A percentile compares a stretch with the other conserved stretches of the same genome.
These are phyloP conservation scores for Paratinospora sagittata DNA, from an alignment of 164 flowering plant species.

Conservation along the genomic window DNA sequence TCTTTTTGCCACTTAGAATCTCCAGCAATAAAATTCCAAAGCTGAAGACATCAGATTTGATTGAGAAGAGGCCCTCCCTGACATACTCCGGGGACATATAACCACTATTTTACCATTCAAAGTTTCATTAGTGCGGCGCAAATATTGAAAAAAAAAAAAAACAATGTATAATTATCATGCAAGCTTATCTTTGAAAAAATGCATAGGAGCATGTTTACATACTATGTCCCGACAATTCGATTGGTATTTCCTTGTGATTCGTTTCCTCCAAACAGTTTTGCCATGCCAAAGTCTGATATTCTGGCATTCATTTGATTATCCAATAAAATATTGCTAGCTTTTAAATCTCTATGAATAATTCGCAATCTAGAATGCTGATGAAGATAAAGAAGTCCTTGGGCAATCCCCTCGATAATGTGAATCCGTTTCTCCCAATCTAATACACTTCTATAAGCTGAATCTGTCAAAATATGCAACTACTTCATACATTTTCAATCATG, in stretches of 20 bases:
- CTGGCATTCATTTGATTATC: conserved; percentile 1
- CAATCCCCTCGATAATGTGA: background rate
- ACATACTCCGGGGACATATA: too few species aligned
- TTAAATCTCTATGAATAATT: conserved; percentile 10
- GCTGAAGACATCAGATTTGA: too few species aligned
- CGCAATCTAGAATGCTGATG: background rate
- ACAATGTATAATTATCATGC: background rate
- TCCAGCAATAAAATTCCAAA: too few species aligned
- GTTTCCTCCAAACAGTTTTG: conserved; percentile 5
- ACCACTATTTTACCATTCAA: too few species aligned
- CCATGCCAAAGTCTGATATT: conserved; percentile 7
- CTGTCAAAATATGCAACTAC: background rate
- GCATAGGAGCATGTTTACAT: background rate
- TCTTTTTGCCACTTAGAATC: too few species aligned
- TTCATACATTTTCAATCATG: background rate
- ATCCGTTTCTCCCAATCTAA: background rate
- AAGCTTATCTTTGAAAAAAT: background rate
- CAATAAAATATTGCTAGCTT: conserved; percentile 13
- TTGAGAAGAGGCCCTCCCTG: too few species aligned
- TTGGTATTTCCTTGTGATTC: conserved; percentile 13
- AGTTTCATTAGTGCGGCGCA: background rate
- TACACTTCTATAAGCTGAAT: background rate
- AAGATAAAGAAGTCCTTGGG: conserved; percentile 3
- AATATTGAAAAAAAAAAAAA: too few species aligned
- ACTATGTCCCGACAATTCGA: conserved; percentile 6